Evolutionary conservation across 176 grass and related monocot species (phyloP), one percentile per base, ranked within the genome.

Genomic region (Oryza australiensis): DNA sequence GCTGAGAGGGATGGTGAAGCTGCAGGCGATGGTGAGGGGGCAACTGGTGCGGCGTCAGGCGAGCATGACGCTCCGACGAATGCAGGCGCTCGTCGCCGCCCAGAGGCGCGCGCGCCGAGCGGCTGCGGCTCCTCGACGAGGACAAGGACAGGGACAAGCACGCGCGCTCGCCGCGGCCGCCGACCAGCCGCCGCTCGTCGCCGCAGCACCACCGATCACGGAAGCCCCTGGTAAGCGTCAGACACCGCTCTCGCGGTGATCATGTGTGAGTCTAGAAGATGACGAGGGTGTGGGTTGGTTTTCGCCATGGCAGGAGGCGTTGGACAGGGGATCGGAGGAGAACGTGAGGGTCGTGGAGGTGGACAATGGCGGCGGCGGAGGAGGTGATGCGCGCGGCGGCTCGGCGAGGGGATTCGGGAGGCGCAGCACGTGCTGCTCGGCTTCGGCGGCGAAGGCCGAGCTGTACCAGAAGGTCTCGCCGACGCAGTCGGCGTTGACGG

Each of bases 11-110:
- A 76, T 98, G 3, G 95, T 98, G 16, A 95, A 95, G 79, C 86
- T 98, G 65, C 95, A 98, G 86, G 95, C 95, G 3, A 75, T 98
- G 57, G 92, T 98, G 49, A 80, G 95, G 10, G 90, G 92, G 20
- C 79, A 90, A 43, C 85, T 98, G 3, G 95, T 95, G 34, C 83
- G 95, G 42, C 81, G 84, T 62, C 92, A 94, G 83, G 95, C 90
- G 0, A 79, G 82, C 62, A 74, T 79, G 70, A 94, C 95, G 0
- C 86, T 95, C 3, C 92, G 90, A n/a, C 91, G 90, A 79, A 91
- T 98, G 88, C 90, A 98, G 68, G 92, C 92, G 66, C 79, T 98
- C 60, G 86, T 95, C 69, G 83, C 87, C 51, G 92, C 87, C 9
- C 95, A 98, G 73, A 48, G 80, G 27, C 55, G 90, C 62, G 81